Percentiles rank a stretch among this genome's conserved stretches.
These are phyloP conservation scores for Rhizomucor miehei DNA, from an alignment of 371 early-diverging fungal genomes.

Conservation along the genomic window DNA sequence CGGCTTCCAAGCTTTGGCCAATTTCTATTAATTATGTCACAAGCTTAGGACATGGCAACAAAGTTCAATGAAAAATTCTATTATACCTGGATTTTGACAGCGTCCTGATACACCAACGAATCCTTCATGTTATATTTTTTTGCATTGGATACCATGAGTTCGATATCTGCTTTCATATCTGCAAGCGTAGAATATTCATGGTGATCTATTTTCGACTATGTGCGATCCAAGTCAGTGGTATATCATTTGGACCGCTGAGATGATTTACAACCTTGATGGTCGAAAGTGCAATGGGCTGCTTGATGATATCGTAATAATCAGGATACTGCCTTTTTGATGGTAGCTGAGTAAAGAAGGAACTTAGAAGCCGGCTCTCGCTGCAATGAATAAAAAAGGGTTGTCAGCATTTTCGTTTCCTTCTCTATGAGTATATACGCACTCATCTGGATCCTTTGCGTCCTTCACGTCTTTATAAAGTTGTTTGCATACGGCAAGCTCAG, in stretches of 20 bases:
- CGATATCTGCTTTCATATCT: conserved; percentile 63
- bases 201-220: conserved; percentile 41
- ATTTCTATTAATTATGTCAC: conserved; percentile 41
- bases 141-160: conserved; percentile 77
- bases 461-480: conserved; percentile 28
- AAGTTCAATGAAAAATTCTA: background rate
- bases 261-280: conserved; percentile 48
- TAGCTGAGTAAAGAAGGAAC: conserved; percentile 71
- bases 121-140: conserved; percentile 76
- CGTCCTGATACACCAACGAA: conserved; percentile 76
- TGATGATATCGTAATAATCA: conserved; percentile 87
- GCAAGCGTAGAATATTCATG: conserved; percentile 53
- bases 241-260: background rate
- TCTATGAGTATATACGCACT: conserved; percentile 21
- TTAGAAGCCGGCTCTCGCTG: conserved; percentile 41
- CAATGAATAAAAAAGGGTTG: background rate
- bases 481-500: conserved; percentile 5
- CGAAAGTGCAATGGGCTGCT: conserved; percentile 78
- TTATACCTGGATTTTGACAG: conserved; percentile 56
- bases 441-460: conserved; percentile 34
- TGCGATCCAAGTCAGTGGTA: background rate
- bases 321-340: conserved; percentile 81
- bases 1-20: conserved; percentile 30
- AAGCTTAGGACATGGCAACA: background rate
- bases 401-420: background rate